Evolutionary conservation across 2,329 filamentous ascomycete genomes (phyloP).

Genomic region (Mycogone perniciosa): DNA sequence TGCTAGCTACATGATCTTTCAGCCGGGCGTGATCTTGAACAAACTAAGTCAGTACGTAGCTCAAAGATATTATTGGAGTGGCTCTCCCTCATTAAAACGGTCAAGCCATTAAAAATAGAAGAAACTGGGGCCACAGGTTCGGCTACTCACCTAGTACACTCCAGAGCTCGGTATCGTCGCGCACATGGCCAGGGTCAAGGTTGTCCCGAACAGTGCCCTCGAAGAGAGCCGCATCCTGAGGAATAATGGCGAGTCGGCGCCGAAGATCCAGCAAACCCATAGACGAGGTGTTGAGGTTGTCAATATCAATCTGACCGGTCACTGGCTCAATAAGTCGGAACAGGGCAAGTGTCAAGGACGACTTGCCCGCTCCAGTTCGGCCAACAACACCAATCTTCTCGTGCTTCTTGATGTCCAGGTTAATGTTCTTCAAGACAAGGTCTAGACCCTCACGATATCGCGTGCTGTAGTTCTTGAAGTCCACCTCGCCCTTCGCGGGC

Average conservation of each 20-base stretch:
- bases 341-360: conserved; percentile 81
- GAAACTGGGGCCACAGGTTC: not conserved
- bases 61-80: not conserved
- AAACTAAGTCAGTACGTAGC: conserved; percentile 9
- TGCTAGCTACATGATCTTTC: conserved; percentile 78
- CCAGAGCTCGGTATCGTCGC: conserved; percentile 97
- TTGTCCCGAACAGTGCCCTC: conserved; percentile 92
- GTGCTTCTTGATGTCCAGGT: conserved; percentile 84
- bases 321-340: conserved; percentile 93
- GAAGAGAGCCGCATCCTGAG: conserved; percentile 94
- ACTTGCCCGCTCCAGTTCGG: conserved; percentile 93
- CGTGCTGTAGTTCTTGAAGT: conserved; percentile 91
- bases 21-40: conserved; percentile 78
- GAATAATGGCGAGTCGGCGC: conserved; percentile 88
- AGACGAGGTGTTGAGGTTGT: conserved; percentile 78
- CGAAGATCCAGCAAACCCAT: conserved; percentile 88
- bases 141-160: conserved; percentile 72
- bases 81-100: not conserved
- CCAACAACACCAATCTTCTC: conserved; percentile 98
- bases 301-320: conserved; percentile 80
- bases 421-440: conserved; percentile 88
- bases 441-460: conserved; percentile 86
- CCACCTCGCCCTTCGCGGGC: conserved; percentile 82
- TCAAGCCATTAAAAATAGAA: not conserved
- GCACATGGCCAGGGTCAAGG: conserved; percentile 86